These are phyloP conservation scores for Cryptococcus amylolentus DNA, from an alignment of 1,284 basidiomycete genomes.

Conservation along the genomic window DNA sequence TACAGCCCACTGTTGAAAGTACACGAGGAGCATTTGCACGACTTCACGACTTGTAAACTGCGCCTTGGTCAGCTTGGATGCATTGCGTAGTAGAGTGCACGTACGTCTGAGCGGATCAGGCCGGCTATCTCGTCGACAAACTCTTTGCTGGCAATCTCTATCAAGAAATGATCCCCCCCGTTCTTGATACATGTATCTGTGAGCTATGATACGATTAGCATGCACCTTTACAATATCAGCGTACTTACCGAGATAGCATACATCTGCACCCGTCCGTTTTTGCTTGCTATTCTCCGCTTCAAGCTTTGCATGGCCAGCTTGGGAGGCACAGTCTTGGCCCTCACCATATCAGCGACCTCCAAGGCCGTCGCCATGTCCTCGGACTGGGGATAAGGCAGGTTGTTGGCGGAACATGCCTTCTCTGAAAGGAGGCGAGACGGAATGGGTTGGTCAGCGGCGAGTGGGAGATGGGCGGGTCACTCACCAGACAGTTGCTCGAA, in stretches of 20 bases:
- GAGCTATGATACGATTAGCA: constrained; percentile 55
- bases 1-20: constrained; percentile 89
- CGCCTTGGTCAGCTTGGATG: neutral
- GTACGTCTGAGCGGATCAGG: constrained; percentile 50
- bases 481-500: constrained; percentile 50
- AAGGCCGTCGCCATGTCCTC: constrained; percentile 93
- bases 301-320: constrained; percentile 85
- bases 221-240: neutral
- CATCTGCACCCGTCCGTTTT: constrained; percentile 94
- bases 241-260: constrained; percentile 74
- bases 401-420: constrained; percentile 50
- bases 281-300: constrained; percentile 81
- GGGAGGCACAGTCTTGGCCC: constrained; percentile 80
- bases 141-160: constrained; percentile 77
- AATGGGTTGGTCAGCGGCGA: neutral
- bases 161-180: constrained; percentile 86
- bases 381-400: constrained; percentile 50
- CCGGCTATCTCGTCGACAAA: constrained; percentile 74
- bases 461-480: constrained; percentile 6
- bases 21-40: constrained; percentile 70
- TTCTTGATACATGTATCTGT: constrained; percentile 97
- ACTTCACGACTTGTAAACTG: constrained; percentile 71
- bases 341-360: constrained; percentile 94
- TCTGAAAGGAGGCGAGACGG: constrained; percentile 27
- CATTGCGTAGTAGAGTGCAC: constrained; percentile 7